These are phyloP conservation scores for Silene conica DNA, from an alignment of 148 eudicot genomes.

Conservation along the genomic window DNA sequence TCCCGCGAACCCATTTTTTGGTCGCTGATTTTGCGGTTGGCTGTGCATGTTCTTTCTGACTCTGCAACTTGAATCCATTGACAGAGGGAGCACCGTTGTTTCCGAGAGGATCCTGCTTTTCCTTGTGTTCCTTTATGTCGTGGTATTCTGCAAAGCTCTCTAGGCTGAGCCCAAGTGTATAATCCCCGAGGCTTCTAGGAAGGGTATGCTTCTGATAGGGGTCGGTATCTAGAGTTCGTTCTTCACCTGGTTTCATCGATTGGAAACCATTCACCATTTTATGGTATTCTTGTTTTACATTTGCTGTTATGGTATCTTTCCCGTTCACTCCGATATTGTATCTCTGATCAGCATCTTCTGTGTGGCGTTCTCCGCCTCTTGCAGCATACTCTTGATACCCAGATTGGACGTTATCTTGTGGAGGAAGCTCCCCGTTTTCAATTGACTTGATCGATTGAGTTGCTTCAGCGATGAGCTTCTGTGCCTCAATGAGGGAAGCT, in stretches of 20 bases:
- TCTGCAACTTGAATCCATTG: constrained; percentile 22
- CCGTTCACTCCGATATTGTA: constrained; percentile 33
- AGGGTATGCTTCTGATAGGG: constrained; percentile 12
- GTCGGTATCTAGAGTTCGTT: constrained; percentile 21
- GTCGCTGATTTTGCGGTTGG: constrained; percentile 21
- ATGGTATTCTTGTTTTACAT: neutral
- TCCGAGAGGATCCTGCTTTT: constrained; percentile 11
- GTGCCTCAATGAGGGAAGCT: constrained; percentile 76
- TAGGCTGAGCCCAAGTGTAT: neutral
- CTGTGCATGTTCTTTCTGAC: constrained; percentile 18
- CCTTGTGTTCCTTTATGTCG: constrained; percentile 19
- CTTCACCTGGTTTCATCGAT: constrained; percentile 18
- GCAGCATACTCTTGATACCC: constrained; percentile 17
- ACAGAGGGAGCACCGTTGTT: constrained; percentile 16
- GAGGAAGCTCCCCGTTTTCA: constrained; percentile 26
- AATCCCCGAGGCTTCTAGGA: constrained; percentile 8
- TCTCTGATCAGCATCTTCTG: neutral
- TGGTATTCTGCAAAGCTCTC: constrained; percentile 11
- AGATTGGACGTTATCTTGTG: constrained; percentile 18
- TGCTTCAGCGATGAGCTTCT: constrained; percentile 84
- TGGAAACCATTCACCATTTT: constrained; percentile 19
- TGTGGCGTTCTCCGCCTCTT: constrained; percentile 11
- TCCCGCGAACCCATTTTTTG: constrained; percentile 89
- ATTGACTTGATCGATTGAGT: constrained; percentile 55
- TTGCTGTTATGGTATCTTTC: constrained; percentile 4